Percentiles rank a stretch among this genome's conserved stretches.
These are phyloP conservation scores for Triglochin maritima DNA, from an alignment of 106 monocot genomes.

Conservation along the genomic window DNA sequence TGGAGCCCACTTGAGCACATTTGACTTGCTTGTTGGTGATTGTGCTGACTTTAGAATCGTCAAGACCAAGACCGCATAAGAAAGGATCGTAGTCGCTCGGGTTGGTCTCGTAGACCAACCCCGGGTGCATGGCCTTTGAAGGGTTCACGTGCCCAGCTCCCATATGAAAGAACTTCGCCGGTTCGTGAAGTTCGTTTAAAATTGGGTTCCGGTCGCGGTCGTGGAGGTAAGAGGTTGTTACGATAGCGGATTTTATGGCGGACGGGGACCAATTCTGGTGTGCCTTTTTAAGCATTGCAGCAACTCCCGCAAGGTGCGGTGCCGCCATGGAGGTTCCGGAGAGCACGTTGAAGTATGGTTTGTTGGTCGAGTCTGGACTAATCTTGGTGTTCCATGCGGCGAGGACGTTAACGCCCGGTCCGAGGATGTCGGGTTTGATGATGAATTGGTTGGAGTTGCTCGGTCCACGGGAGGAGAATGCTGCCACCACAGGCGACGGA, in stretches of 20 bases:
- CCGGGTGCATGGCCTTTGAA: slow-evolving; percentile 58
- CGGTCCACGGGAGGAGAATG: slow-evolving; percentile 79
- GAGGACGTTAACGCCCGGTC: slow-evolving; percentile 37
- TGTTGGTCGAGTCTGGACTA: slow-evolving; percentile 31
- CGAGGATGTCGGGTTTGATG: slow-evolving; percentile 13
- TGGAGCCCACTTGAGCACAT: no score
- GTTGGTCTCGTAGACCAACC: slow-evolving; percentile 65
- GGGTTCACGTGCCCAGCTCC: slow-evolving; percentile 82
- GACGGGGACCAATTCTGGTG: slow-evolving; percentile 78
- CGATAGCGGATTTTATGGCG: slow-evolving; percentile 85
- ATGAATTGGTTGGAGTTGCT: slow-evolving; percentile 60
- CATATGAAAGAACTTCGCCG: slow-evolving; percentile 57
- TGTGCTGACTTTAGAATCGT: slow-evolving; percentile 50
- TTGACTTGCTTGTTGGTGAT: no score
- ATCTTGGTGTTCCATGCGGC: slow-evolving; percentile 33
- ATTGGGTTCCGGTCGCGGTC: slow-evolving; percentile 34
- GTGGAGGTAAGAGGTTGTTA: slow-evolving; percentile 41
- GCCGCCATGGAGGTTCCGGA: slow-evolving; percentile 96
- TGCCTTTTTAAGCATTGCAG: slow-evolving; percentile 54
- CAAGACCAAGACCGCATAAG: no score
- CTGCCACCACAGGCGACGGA: slow-evolving; percentile 69
- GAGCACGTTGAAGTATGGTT: slow-evolving; percentile 56
- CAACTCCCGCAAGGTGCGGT: slow-evolving; percentile 80
- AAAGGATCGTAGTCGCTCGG: slow-evolving; percentile 55
- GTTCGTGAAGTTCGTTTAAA: slow-evolving; percentile 24